Conservation (phyloP, 768 basidiomycete genomes). For the Dentipellis sp. region DNA sequence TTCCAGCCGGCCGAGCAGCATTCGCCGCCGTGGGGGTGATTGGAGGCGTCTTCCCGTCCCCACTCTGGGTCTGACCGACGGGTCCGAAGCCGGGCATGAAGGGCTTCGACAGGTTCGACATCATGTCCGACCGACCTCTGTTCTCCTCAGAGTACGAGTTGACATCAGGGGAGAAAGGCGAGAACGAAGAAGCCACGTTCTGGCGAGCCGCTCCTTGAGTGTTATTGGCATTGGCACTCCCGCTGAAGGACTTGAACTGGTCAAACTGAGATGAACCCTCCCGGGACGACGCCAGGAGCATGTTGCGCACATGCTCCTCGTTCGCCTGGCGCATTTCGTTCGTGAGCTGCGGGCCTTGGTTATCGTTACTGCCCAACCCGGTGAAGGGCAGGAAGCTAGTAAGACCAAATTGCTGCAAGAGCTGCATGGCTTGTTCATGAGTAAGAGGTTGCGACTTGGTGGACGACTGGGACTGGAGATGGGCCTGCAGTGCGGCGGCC, state of each 20-base stretch:
- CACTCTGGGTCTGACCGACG: conserved; percentile 19
- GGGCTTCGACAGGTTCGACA: conserved; percentile 35
- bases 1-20: conserved; percentile 30
- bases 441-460: conserved; percentile 26
- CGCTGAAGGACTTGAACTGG: conserved; percentile 10
- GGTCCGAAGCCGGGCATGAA: conserved; percentile 36
- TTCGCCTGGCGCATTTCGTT: background rate
- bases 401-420: conserved; percentile 47
- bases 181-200: conserved; percentile 31
- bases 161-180: conserved; percentile 76
- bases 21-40: conserved; percentile 20
- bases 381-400: conserved; percentile 27
- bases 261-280: conserved; percentile 7
- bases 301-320: conserved; percentile 7
- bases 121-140: conserved; percentile 30
- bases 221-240: background rate
- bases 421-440: conserved; percentile 53
- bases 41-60: conserved; percentile 31
- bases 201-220: conserved; percentile 5
- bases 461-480: conserved; percentile 23
- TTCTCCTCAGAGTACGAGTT: conserved; percentile 32
- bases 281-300: conserved; percentile 6
- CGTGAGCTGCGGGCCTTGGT: conserved; percentile 5
- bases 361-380: conserved; percentile 9
- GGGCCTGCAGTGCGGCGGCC: conserved; percentile 55